phyloP scores from a whole-genome alignment of 768 basidiomycete species.

The Inosperma sp. region DNA sequence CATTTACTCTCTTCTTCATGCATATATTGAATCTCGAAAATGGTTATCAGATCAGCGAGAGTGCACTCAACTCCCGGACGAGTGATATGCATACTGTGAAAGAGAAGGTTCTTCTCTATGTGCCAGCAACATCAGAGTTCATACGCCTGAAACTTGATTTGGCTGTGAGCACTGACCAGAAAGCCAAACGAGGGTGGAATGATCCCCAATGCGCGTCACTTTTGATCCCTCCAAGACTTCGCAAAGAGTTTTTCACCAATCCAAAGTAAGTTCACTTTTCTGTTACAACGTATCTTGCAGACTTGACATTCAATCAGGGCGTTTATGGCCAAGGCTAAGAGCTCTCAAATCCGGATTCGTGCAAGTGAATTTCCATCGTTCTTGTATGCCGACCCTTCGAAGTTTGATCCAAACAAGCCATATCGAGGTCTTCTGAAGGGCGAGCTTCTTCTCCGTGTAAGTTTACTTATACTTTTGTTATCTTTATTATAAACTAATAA shows the following conservation, averaged over 20 bases:
- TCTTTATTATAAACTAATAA: background rate
- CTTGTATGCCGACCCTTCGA: background rate
- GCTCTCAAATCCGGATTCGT: background rate
- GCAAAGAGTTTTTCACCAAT: background rate
- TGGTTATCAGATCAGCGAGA: background rate
- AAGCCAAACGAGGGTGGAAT: slow-evolving; percentile 4
- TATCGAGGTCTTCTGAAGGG: background rate
- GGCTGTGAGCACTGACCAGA: background rate
- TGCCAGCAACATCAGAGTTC: background rate
- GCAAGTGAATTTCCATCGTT: slow-evolving; percentile 1
- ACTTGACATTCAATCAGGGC: background rate
- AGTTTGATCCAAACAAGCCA: background rate
- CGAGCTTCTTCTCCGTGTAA: background rate
- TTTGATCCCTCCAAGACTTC: background rate
- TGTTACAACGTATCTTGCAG: background rate
- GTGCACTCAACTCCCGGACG: slow-evolving; percentile 1
- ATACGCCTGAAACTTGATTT: background rate
- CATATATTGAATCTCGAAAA: background rate
- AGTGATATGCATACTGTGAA: slow-evolving; percentile 1
- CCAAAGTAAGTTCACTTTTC: background rate
- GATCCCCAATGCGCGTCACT: slow-evolving; percentile 1
- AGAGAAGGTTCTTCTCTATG: background rate
- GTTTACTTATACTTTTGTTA: background rate
- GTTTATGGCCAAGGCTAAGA: background rate
- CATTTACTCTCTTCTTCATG: background rate